These are phyloP conservation scores for Achaetomiella virescens DNA, from an alignment of 495 filamentous ascomycete species.

Conservation along the genomic window DNA sequence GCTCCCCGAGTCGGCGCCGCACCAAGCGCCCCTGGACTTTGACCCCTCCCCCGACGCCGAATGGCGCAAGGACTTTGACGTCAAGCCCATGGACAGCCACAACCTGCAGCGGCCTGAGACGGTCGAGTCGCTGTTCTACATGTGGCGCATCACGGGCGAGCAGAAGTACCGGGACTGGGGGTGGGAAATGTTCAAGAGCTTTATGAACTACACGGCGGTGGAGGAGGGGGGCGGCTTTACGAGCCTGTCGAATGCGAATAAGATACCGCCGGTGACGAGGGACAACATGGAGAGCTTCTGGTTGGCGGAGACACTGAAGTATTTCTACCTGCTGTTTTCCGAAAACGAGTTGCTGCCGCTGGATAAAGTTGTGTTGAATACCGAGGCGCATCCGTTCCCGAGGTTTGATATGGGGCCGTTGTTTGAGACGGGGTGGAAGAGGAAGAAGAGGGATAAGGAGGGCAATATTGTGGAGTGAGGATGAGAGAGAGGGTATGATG, in stretches of 20 bases:
- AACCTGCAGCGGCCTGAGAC: slow-evolving; percentile 97
- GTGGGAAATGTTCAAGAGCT: slow-evolving; percentile 95
- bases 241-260: slow-evolving; percentile 68
- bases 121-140: slow-evolving; percentile 90
- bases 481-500: not conserved
- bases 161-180: slow-evolving; percentile 90
- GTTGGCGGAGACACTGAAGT: slow-evolving; percentile 98
- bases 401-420: slow-evolving; percentile 72
- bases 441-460: slow-evolving; percentile 52
- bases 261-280: slow-evolving; percentile 53
- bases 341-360: slow-evolving; percentile 76
- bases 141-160: slow-evolving; percentile 97
- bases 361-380: slow-evolving; percentile 85
- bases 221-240: slow-evolving; percentile 74
- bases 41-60: slow-evolving; percentile 45
- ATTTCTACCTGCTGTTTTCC: slow-evolving; percentile 92
- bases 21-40: slow-evolving; percentile 42
- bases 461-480: slow-evolving; percentile 26
- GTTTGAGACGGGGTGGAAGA: slow-evolving; percentile 82
- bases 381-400: slow-evolving; percentile 89
- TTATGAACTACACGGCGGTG: slow-evolving; percentile 74
- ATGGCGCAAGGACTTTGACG: slow-evolving; percentile 70
- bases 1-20: slow-evolving; percentile 46
- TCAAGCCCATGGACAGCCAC: slow-evolving; percentile 71
- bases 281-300: slow-evolving; percentile 96